phyloP scores from a whole-genome alignment of 441 rosid species.

The Aleurites moluccanus region DNA sequence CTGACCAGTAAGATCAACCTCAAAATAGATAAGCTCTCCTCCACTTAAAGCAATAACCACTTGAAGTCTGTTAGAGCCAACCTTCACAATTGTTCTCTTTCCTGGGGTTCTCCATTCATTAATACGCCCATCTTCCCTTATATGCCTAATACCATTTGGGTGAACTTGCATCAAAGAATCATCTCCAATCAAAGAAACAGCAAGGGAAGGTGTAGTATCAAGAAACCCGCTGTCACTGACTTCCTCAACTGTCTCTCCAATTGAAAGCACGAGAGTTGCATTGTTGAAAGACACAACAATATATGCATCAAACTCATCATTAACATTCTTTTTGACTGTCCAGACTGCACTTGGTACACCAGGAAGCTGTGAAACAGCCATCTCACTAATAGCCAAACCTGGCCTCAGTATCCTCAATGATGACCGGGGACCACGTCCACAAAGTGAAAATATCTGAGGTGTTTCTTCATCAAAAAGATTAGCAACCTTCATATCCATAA shows the following conservation, averaged over 20 bases:
- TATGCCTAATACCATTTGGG: slow-evolving; percentile 94
- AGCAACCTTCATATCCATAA: slow-evolving; percentile 87
- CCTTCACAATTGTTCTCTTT: slow-evolving; percentile 93
- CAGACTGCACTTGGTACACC: slow-evolving; percentile 98
- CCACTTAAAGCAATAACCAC: slow-evolving; percentile 96
- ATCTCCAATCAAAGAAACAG: slow-evolving; percentile 84
- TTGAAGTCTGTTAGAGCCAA: slow-evolving; percentile 91
- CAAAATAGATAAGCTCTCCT: slow-evolving; percentile 95
- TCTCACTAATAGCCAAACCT: slow-evolving; percentile 92
- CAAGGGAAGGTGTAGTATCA: slow-evolving; percentile 91
- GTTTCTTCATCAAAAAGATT: slow-evolving; percentile 96
- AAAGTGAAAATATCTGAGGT: slow-evolving; percentile 84
- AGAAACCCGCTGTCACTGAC: slow-evolving; percentile 97
- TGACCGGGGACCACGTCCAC: slow-evolving; percentile 96
- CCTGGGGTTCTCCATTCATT: slow-evolving; percentile 99
- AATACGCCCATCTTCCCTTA: slow-evolving; percentile 95
- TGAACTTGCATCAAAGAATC: slow-evolving; percentile 98
- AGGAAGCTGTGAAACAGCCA: slow-evolving; percentile 99
- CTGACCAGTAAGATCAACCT: slow-evolving; percentile 95
- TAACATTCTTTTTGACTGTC: slow-evolving; percentile 90
- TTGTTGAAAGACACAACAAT: slow-evolving; percentile 93
- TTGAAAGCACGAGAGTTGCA: slow-evolving; percentile 99
- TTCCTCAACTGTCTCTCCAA: slow-evolving; percentile 97
- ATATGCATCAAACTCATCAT: slow-evolving; percentile 94
- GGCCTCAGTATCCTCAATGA: slow-evolving; percentile 89